phyloP scores from a whole-genome alignment of 2,329 filamentous ascomycete genomes.

The Mycosphaerella sp. region DNA sequence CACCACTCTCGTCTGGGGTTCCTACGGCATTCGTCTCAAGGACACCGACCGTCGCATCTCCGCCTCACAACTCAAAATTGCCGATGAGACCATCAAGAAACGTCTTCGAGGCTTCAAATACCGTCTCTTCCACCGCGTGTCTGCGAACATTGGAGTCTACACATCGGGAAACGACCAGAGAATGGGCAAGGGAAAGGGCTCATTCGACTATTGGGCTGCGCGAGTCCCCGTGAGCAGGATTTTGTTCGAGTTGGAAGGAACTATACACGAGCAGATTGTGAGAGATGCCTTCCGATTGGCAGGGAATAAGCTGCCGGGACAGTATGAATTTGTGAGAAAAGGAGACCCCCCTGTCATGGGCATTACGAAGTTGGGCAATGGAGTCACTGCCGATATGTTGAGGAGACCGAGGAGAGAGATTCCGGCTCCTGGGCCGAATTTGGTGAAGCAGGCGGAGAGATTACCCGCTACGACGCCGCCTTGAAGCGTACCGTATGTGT shows the following conservation, averaged over 20 bases:
- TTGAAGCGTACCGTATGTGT: neutral
- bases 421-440: constrained; percentile 27
- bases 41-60: constrained; percentile 91
- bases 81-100: constrained; percentile 87
- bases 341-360: constrained; percentile 86
- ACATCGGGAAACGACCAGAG: constrained; percentile 92
- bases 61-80: constrained; percentile 77
- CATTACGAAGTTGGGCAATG: constrained; percentile 77
- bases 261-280: constrained; percentile 89
- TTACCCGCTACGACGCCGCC: constrained; percentile 25
- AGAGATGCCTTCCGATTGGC: constrained; percentile 90
- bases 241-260: constrained; percentile 85
- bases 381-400: constrained; percentile 74
- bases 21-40: constrained; percentile 87
- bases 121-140: constrained; percentile 82
- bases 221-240: constrained; percentile 87
- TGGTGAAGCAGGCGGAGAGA: constrained; percentile 26
- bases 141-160: constrained; percentile 91
- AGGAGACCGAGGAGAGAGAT: constrained; percentile 58
- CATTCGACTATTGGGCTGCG: constrained; percentile 93
- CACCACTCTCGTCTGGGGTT: constrained; percentile 93
- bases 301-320: constrained; percentile 84
- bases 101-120: constrained; percentile 87
- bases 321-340: constrained; percentile 91
- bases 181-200: constrained; percentile 99